Conservation (phyloP, 768 basidiomycete species). For the Tylopilus plumbeoviolaceoides region DNA sequence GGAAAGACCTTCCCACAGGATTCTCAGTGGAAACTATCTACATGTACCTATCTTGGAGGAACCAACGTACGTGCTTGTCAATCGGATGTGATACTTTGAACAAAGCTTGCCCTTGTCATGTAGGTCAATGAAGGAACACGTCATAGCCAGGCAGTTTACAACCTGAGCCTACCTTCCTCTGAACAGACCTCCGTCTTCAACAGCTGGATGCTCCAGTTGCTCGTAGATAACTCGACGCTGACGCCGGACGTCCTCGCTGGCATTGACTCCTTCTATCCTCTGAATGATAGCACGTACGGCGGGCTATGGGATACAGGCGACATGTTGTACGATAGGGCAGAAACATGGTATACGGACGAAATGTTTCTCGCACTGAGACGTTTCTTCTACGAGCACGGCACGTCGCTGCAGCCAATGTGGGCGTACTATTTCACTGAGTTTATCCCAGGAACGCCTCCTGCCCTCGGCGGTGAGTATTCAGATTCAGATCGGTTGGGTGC, state of each 20-base stretch:
- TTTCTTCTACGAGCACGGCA: slow-evolving; percentile 47
- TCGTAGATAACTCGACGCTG: too few relatives aligned
- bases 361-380: slow-evolving; percentile 53
- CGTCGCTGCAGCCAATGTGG: slow-evolving; percentile 45
- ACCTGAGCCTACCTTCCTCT: too few relatives aligned
- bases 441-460: slow-evolving; percentile 48
- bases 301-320: slow-evolving; percentile 40
- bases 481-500: not conserved
- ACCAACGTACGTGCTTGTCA: slow-evolving; percentile 40
- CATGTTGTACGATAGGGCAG: slow-evolving; percentile 45
- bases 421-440: slow-evolving; percentile 54
- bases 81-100: not conserved
- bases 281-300: too few relatives aligned
- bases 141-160: too few relatives aligned
- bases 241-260: too few relatives aligned
- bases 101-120: too few relatives aligned
- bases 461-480: slow-evolving; percentile 41
- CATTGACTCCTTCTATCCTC: too few relatives aligned
- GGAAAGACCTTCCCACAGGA: slow-evolving; percentile 41
- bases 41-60: too few relatives aligned
- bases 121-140: too few relatives aligned
- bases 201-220: too few relatives aligned
- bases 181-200: too few relatives aligned
- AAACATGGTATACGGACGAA: slow-evolving; percentile 44
- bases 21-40: slow-evolving; percentile 46